phyloP scores from a whole-genome alignment of 768 basidiomycete species.

The Tylopilus cervinicoccineus region DNA sequence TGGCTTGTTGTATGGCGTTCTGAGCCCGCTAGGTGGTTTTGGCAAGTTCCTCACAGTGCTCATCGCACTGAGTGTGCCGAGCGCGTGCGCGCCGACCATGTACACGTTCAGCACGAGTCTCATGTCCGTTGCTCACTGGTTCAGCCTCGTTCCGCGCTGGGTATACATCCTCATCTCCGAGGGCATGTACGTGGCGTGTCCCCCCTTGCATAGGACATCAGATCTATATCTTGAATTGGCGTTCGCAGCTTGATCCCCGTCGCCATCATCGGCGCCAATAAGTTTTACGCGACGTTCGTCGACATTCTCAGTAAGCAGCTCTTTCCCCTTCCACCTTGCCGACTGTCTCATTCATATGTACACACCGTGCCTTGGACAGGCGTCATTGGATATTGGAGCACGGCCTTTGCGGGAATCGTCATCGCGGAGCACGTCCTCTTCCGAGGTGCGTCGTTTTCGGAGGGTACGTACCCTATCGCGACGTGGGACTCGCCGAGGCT shows the following conservation, averaged over 20 bases:
- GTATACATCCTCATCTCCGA: conserved; percentile 43
- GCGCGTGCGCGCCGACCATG: conserved; percentile 56
- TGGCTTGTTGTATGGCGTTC: conserved; percentile 39
- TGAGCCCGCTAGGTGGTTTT: conserved; percentile 39
- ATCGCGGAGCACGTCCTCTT: conserved; percentile 44
- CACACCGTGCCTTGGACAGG: conserved; percentile 20
- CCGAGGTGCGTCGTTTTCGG: conserved; percentile 32
- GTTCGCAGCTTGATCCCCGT: conserved; percentile 41
- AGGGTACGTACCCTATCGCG: conserved; percentile 33
- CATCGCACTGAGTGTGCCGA: conserved; percentile 50
- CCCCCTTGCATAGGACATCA: neutral
- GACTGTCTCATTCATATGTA: conserved; percentile 16
- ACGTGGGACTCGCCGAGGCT: conserved; percentile 33
- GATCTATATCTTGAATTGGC: neutral
- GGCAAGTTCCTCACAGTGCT: conserved; percentile 47
- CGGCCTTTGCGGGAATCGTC: conserved; percentile 36
- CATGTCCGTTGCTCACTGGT: conserved; percentile 35
- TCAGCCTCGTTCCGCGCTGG: conserved; percentile 41
- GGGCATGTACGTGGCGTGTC: conserved; percentile 35
- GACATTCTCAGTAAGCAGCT: conserved; percentile 35
- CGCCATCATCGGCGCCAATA: conserved; percentile 42
- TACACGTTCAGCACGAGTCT: conserved; percentile 50
- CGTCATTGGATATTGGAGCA: conserved; percentile 45
- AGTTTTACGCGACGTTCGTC: conserved; percentile 43
- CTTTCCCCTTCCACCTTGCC: neutral